Evolutionary conservation across 2,329 filamentous ascomycete genomes (phyloP), one percentile per base, ranked within the genome.

Genomic region (Trichoderma sp.): DNA sequence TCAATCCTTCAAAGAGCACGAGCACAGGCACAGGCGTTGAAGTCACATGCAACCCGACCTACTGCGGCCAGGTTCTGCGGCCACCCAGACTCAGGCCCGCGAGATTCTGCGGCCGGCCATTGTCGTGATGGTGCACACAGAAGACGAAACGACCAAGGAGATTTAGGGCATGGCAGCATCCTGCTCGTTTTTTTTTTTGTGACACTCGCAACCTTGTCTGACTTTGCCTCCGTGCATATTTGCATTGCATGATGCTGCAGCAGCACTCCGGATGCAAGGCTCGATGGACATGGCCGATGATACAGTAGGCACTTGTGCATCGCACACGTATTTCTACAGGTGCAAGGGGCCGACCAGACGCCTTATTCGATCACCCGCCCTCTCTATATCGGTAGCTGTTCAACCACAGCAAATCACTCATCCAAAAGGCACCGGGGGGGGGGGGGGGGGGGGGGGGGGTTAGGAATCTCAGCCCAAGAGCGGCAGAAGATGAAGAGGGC

Each of bases 1-100:
- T 13, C 32, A 34, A 34, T 24, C 46, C 46, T 21, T 46, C 14
- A 21, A 21, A 14, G 51, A n/a, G 26, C 18, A 30, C 52, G 4
- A 14, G 5, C 26, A 59, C 39, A 43, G 39, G 54, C 39, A 46
- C 43, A 51, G 16, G 32, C 26, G 7, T 3, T 11, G 32, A 39
- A 59, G 63, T 66, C 63, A 66, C 63, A 66, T 66, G 63, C 54
- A 66, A 54, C n/a, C 54, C 8, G 54, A 21, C 63, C 28, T 26
- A 21, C 54, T 66, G 63, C 54, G 54, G 63, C 63, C 63, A 16
- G 54, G 5, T 59, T 26, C 49, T 51, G 63, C 63, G 63, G 63
- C 63, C 63, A 18, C 37, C 28, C 18, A 63, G 59, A 24, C 54
- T 28, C 18, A 56, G 54, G 28, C 54, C 54, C 26, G 54, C 43